Evolutionary conservation across 2,329 filamentous ascomycete species (phyloP).

Genomic region (Zasmidium cellare): DNA sequence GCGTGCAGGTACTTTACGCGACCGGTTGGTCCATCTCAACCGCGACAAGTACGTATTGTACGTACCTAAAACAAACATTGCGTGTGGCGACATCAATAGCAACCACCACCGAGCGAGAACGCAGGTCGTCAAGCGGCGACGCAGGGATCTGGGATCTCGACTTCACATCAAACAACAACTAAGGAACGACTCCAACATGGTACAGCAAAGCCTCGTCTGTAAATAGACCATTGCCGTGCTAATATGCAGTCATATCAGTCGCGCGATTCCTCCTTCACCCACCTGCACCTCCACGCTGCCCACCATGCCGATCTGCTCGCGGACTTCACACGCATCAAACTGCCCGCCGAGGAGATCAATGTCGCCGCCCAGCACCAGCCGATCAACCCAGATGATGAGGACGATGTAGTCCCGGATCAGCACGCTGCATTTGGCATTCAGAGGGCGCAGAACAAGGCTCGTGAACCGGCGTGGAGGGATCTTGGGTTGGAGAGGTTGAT

Average conservation of each 20-base stretch:
- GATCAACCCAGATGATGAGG: slow-evolving; percentile 81
- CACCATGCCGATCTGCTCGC: slow-evolving; percentile 79
- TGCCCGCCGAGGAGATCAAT: slow-evolving; percentile 69
- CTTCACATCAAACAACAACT: background rate
- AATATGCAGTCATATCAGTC: slow-evolving; percentile 38
- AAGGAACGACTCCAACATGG: background rate
- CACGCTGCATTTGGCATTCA: slow-evolving; percentile 86
- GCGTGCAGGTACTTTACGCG: background rate
- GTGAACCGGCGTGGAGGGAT: slow-evolving; percentile 77
- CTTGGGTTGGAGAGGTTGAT: slow-evolving; percentile 71
- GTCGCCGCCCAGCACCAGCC: slow-evolving; percentile 79
- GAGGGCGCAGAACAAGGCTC: slow-evolving; percentile 70
- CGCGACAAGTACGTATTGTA: background rate
- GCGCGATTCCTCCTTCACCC: slow-evolving; percentile 74
- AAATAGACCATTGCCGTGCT: background rate
- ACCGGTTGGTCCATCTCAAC: background rate
- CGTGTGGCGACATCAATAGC: background rate
- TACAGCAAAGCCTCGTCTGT: background rate
- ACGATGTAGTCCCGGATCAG: slow-evolving; percentile 84
- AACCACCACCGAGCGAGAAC: background rate
- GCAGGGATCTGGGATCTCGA: background rate
- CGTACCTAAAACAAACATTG: background rate
- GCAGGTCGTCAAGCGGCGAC: background rate
- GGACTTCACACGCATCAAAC: slow-evolving; percentile 46
- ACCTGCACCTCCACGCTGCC: slow-evolving; percentile 71